Base-by-base conservation (phyloP, 2,329 filamentous ascomycete genomes). In the Aspergillus ibericus region DNA sequence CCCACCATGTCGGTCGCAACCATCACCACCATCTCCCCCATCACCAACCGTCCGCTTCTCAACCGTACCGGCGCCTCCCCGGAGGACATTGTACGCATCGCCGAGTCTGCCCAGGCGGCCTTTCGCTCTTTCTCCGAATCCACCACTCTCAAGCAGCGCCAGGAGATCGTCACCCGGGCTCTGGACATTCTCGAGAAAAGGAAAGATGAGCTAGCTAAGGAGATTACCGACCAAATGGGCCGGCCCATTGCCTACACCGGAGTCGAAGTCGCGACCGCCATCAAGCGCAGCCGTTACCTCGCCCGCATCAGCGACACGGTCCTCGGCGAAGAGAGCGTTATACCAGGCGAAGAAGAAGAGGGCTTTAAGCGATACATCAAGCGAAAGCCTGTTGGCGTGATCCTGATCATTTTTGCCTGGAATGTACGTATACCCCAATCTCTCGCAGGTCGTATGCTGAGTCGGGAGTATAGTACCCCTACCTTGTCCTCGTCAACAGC, bases 221-320 rank as follows among this genome's bases (percentile, higher is more conserved):
- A 96, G 73, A 80, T 96, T 60, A 96, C 92, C 0, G 85, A 89
- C 68, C 92, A 96, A 78, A 96, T 96, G 92, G 92, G 93, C 36
- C 84, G 93, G 20, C 92, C 93, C 22, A 96, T 96, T 68, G 85
- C 89, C 49, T 96, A 92, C 74, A 89, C 89, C 1, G 87, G 83
- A 42, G 91, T 88, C 66, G 93, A 96, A 77, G 83, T 97, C 65
- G 80, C 85, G 22, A 96, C 93, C 12, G 92, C 92, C 32, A 85
- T 93, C 63, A 88, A 88, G 77, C 86, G 92, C 60, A 89, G 87
- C 61, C 88, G 96, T 69, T 93, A 96, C 71, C 81, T 96, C 40
- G 80, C 96, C 65, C 91, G 91, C 74, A 89, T 96, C 63, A 91
- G 88, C 65, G 86, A 90, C 95, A 74, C 77, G 85, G 86, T 85